A percentile compares a stretch with the other conserved stretches of the same genome.
These are phyloP conservation scores for Hypsizygus marmoreus DNA, from an alignment of 768 basidiomycete species.

Conservation along the genomic window DNA sequence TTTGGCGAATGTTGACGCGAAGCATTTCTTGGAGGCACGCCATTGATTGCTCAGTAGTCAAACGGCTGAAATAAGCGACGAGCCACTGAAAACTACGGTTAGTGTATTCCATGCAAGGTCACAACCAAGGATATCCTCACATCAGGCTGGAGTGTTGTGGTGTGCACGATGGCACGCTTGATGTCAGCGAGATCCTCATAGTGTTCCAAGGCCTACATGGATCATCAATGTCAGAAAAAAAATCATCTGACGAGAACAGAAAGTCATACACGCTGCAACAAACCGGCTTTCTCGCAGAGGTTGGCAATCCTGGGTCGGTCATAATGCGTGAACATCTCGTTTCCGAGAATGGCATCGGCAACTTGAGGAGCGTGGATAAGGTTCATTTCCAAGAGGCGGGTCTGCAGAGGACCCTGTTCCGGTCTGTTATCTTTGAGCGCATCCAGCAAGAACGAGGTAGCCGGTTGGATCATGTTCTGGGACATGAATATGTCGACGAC, in stretches of 20 bases:
- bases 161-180: conserved; percentile 96
- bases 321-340: conserved; percentile 98
- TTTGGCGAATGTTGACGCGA: conserved; percentile 94
- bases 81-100: conserved; percentile 76
- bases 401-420: conserved; percentile 95
- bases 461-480: conserved; percentile 99
- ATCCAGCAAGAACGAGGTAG: conserved; percentile 96
- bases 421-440: conserved; percentile 98
- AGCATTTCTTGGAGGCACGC: conserved; percentile 98
- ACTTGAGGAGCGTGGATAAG: conserved; percentile 97
- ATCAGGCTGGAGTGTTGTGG: conserved; percentile 79
- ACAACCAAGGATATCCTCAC: conserved; percentile 41
- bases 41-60: conserved; percentile 97
- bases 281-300: conserved; percentile 96
- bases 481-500: conserved; percentile 99
- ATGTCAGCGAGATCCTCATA: conserved; percentile 99
- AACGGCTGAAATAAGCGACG: conserved; percentile 92
- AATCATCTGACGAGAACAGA: not conserved
- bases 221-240: conserved; percentile 1
- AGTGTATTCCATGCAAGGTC: conserved; percentile 7
- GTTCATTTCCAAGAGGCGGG: conserved; percentile 97
- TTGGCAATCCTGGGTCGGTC: conserved; percentile 97
- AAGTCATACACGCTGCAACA: conserved; percentile 80
- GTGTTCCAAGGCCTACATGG: conserved; percentile 87
- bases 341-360: conserved; percentile 97